A percentile compares a stretch with the other conserved stretches of the same genome.
Evolutionary conservation across 139 green algal species (phyloP).

Genomic region (Asterochloris sp.): DNA sequence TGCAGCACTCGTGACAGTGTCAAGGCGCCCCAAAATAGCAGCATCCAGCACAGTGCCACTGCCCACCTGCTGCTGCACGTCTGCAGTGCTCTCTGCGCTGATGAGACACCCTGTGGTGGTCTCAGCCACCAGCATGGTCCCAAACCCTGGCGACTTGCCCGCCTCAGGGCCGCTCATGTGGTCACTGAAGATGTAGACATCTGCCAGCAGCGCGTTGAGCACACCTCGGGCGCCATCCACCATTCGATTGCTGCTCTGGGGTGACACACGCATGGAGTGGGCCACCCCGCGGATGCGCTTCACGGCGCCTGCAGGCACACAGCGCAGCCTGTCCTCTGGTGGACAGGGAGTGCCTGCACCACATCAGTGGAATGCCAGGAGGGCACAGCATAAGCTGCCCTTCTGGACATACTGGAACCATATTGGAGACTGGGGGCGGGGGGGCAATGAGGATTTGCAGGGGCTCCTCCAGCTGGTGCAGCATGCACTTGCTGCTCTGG

Average conservation of each 20-base stretch:
- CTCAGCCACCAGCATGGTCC: conserved; percentile 93
- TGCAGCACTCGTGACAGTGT: neutral
- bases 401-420: too few species aligned
- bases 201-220: conserved; percentile 91
- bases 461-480: too few species aligned
- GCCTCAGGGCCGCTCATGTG: conserved; percentile 66
- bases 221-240: conserved; percentile 80
- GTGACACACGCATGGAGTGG: conserved; percentile 74
- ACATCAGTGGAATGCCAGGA: too few species aligned
- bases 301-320: conserved; percentile 67
- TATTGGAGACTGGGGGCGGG: too few species aligned
- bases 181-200: conserved; percentile 99
- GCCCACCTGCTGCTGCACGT: conserved; percentile 19
- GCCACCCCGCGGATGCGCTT: conserved; percentile 94
- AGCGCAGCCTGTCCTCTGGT: too few species aligned
- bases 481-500: too few species aligned
- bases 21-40: neutral
- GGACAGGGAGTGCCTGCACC: neutral
- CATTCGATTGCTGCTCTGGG: conserved; percentile 86
- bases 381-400: too few species aligned
- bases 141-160: conserved; percentile 86
- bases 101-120: conserved; percentile 88
- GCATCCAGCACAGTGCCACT: too few species aligned
- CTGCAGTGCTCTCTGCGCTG: conserved; percentile 58
- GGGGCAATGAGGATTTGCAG: too few species aligned